These are phyloP conservation scores for Lentinula boryana DNA, from an alignment of 768 basidiomycete species.

Conservation along the genomic window DNA sequence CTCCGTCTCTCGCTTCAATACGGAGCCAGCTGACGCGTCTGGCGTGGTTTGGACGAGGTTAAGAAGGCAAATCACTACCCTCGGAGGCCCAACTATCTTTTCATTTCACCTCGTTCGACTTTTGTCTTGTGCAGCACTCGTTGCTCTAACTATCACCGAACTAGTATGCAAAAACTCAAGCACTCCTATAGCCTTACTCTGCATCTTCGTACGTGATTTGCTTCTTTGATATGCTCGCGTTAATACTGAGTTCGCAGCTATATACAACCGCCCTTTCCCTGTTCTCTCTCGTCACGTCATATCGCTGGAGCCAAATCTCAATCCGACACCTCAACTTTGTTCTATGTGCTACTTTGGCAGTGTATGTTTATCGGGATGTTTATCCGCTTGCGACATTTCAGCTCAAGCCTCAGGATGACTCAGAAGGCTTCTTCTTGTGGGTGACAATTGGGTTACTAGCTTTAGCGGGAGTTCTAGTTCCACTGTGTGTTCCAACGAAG, in stretches of 20 bases:
- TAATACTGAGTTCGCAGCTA: constrained; percentile 19
- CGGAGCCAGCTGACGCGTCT: not conserved
- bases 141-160: constrained; percentile 41
- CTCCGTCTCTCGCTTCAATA: not conserved
- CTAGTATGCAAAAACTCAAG: constrained; percentile 24
- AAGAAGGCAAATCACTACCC: not conserved
- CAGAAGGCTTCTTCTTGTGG: constrained; percentile 48
- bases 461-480: constrained; percentile 40
- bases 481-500: constrained; percentile 46
- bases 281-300: constrained; percentile 28
- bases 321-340: constrained; percentile 44
- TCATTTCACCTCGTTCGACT: constrained; percentile 21
- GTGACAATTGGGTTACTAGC: constrained; percentile 38
- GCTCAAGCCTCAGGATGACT: constrained; percentile 38
- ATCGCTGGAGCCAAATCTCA: constrained; percentile 27
- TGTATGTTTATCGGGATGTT: constrained; percentile 54
- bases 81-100: constrained; percentile 3
- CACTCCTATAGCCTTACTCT: constrained; percentile 22
- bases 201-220: constrained; percentile 22
- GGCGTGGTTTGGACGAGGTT: not conserved
- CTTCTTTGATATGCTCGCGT: not conserved
- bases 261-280: constrained; percentile 41
- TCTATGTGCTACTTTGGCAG: constrained; percentile 35
- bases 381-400: constrained; percentile 54
- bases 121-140: constrained; percentile 35